phyloP scores from a whole-genome alignment of 2,329 filamentous ascomycete genomes.

The Pezizomycotina sp. region DNA sequence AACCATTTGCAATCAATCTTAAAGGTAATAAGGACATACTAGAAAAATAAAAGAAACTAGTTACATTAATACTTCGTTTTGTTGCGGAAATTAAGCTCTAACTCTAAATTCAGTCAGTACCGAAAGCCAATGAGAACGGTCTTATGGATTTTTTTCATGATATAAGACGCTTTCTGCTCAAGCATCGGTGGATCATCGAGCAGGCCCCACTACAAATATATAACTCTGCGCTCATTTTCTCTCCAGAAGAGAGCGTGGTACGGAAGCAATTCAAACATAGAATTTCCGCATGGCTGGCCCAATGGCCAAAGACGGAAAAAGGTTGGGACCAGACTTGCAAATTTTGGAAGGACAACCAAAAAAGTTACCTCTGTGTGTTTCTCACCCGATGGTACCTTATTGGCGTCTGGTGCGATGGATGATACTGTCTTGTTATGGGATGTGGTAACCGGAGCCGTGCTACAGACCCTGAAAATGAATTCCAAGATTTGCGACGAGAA shows the following conservation, averaged over 20 bases:
- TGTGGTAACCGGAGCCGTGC: not conserved
- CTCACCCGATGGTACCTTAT: not conserved
- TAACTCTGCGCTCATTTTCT: constrained; percentile 6
- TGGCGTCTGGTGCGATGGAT: not conserved
- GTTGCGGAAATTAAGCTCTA: too few species aligned
- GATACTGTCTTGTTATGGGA: constrained; percentile 1
- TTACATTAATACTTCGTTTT: too few species aligned
- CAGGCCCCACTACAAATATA: constrained; percentile 7
- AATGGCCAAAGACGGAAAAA: too few species aligned
- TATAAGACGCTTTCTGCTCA: too few species aligned
- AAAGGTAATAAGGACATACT: too few species aligned
- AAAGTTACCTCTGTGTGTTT: not conserved
- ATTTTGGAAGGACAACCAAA: not conserved
- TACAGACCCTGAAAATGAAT: not conserved
- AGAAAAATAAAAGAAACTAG: too few species aligned
- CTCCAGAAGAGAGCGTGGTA: constrained; percentile 1
- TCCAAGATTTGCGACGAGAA: not conserved
- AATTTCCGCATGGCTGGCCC: too few species aligned
- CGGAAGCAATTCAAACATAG: constrained; percentile 2
- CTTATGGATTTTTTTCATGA: too few species aligned
- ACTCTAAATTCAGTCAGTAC: too few species aligned
- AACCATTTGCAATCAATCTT: too few species aligned
- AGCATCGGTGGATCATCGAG: constrained; percentile 4
- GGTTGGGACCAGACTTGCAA: not conserved
- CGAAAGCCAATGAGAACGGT: too few species aligned